A percentile compares a stretch with the other conserved stretches of the same genome.
phyloP scores from a whole-genome alignment of 306 rosid genomes.

The Lathyrus aphaca region DNA sequence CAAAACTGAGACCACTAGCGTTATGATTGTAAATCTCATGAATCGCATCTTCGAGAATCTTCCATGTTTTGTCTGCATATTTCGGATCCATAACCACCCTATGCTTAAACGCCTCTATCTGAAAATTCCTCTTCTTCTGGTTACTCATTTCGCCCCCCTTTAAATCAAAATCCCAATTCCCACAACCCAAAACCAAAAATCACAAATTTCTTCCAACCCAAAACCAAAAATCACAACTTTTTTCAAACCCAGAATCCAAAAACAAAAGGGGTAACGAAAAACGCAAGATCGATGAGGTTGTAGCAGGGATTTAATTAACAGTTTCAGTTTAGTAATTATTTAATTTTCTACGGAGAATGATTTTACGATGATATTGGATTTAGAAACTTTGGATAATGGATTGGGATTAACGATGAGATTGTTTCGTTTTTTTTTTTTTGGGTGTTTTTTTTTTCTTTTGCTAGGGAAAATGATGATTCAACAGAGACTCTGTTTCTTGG shows the following conservation, averaged over 20 bases:
- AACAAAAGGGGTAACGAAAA: not conserved
- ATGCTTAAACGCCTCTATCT: conserved; percentile 94
- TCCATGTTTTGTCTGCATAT: conserved; percentile 94
- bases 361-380: not conserved
- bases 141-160: conserved; percentile 65
- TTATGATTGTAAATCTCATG: conserved; percentile 92
- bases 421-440: not conserved
- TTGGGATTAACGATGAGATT: not conserved
- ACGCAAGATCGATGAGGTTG: conserved; percentile 21
- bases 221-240: not conserved
- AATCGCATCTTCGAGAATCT: conserved; percentile 88
- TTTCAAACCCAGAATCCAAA: no score
- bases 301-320: not conserved
- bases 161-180: conserved; percentile 30
- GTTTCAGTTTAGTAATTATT: no score
- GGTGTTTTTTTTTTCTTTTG: no score
- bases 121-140: conserved; percentile 92
- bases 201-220: conserved; percentile 11
- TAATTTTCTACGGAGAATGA: not conserved
- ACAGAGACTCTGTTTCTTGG: conserved; percentile 8
- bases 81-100: conserved; percentile 95
- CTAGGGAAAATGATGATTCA: conserved; percentile 14
- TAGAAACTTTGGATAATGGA: not conserved
- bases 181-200: conserved; percentile 24
- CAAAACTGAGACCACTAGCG: conserved; percentile 97